A percentile compares a stretch with the other conserved stretches of the same genome.
These are phyloP conservation scores for Phyllosticta paracitricarpa DNA, from an alignment of 2,329 filamentous ascomycete species.

Conservation along the genomic window DNA sequence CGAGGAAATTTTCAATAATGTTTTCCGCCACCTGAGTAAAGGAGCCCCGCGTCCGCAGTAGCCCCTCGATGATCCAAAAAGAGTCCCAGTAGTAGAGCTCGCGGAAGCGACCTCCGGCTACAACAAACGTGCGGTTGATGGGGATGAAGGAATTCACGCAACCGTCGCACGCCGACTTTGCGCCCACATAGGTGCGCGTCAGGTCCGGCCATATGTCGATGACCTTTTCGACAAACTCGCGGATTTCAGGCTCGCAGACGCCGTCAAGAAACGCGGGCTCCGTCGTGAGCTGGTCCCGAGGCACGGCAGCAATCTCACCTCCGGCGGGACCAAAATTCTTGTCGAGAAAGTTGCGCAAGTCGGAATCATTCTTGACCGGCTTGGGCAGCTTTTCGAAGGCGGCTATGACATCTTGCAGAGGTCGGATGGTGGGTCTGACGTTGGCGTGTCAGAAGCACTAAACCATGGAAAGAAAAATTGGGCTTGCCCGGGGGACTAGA, in stretches of 20 bases:
- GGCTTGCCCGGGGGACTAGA: background rate
- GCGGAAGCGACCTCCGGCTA: constrained; percentile 60
- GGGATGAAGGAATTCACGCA: constrained; percentile 58
- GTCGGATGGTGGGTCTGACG: constrained; percentile 48
- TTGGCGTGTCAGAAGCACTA: background rate
- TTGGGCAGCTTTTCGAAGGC: constrained; percentile 51
- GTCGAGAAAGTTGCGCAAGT: constrained; percentile 51
- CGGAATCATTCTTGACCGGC: constrained; percentile 54
- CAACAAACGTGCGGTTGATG: constrained; percentile 58
- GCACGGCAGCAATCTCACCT: constrained; percentile 49
- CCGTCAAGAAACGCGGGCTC: constrained; percentile 47
- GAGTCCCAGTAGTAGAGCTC: constrained; percentile 66
- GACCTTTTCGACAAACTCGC: constrained; percentile 52
- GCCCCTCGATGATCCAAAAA: constrained; percentile 58
- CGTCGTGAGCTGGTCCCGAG: constrained; percentile 42
- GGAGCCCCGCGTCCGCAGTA: constrained; percentile 53
- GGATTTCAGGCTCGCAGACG: constrained; percentile 48
- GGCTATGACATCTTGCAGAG: constrained; percentile 49
- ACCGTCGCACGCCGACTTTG: constrained; percentile 41
- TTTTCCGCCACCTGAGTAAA: constrained; percentile 55
- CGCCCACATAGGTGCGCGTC: constrained; percentile 48
- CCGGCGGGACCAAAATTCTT: constrained; percentile 55
- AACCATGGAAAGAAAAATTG: background rate
- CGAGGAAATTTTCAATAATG: constrained; percentile 61
- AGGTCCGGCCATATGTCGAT: constrained; percentile 62